Percentiles rank a stretch among this genome's conserved stretches.
phyloP scores from a whole-genome alignment of 129 eudicot species.

The Tagetes patula region DNA sequence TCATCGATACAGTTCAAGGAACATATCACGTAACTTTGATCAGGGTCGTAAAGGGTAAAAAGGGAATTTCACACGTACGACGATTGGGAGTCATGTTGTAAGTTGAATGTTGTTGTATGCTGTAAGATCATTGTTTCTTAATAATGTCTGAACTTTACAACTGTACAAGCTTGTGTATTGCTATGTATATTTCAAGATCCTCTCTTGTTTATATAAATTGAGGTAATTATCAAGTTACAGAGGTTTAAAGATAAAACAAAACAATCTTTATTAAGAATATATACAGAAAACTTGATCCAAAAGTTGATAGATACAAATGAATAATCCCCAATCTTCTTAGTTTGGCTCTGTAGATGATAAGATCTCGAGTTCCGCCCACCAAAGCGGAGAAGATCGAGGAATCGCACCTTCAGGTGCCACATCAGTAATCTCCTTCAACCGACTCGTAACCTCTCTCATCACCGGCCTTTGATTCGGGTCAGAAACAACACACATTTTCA shows the following conservation, averaged over 20 bases:
- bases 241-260: conserved; percentile 8
- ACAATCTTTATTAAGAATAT: conserved; percentile 28
- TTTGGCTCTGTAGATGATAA: conserved; percentile 48
- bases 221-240: conserved; percentile 8
- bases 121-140: conserved; percentile 33
- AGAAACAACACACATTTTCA: conserved; percentile 47
- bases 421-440: conserved; percentile 58
- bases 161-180: conserved; percentile 14
- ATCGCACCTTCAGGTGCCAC: conserved; percentile 63
- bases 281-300: conserved; percentile 30
- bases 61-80: conserved; percentile 2
- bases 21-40: conserved; percentile 11
- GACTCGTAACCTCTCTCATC: conserved; percentile 44
- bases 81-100: conserved; percentile 15
- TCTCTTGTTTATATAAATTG: conserved; percentile 17
- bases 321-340: conserved; percentile 23
- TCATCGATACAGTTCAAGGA: background rate
- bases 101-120: conserved; percentile 30
- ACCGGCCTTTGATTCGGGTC: conserved; percentile 56
- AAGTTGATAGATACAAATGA: conserved; percentile 22
- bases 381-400: conserved; percentile 74
- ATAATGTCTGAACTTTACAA: conserved; percentile 19
- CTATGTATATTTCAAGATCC: background rate
- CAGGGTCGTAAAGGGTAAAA: conserved; percentile 2
- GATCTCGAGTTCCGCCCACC: conserved; percentile 97